phyloP scores from a whole-genome alignment of 2,329 filamentous ascomycete genomes.

The Calonectria hongkongensis region DNA sequence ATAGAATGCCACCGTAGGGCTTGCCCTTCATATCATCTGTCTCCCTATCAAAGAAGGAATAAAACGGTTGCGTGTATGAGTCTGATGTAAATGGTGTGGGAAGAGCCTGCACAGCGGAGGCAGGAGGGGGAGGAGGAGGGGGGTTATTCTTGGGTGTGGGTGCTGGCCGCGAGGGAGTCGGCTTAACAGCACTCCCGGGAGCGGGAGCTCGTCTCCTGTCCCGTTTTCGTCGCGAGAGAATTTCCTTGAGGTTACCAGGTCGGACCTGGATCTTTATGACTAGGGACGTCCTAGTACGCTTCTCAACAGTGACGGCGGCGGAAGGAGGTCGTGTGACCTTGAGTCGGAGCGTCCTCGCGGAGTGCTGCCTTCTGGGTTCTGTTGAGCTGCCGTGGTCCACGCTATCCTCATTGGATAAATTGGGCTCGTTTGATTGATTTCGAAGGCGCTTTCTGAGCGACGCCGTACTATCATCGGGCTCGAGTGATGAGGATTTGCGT shows the following conservation, averaged over 20 bases:
- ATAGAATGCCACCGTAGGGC: conserved; percentile 95
- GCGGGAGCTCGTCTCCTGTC: conserved; percentile 55
- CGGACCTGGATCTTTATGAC: conserved; percentile 61
- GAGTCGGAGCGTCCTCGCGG: conserved; percentile 76
- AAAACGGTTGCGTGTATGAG: conserved; percentile 85
- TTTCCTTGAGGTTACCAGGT: conserved; percentile 62
- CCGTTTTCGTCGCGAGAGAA: conserved; percentile 59
- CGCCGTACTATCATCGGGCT: conserved; percentile 73
- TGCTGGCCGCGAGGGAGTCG: conserved; percentile 52
- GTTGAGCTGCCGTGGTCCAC: conserved; percentile 53
- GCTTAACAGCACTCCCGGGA: conserved; percentile 45
- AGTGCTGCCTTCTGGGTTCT: conserved; percentile 56
- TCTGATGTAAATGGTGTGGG: conserved; percentile 75
- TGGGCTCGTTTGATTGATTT: conserved; percentile 66
- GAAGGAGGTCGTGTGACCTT: conserved; percentile 65
- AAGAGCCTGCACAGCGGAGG: conserved; percentile 57
- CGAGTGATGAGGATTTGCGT: conserved; percentile 85
- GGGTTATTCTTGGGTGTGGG: conserved; percentile 49
- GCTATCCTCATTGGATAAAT: conserved; percentile 60
- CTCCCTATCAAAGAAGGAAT: conserved; percentile 92
- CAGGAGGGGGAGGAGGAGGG: conserved; percentile 46
- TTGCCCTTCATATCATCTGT: conserved; percentile 92
- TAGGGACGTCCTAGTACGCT: conserved; percentile 59
- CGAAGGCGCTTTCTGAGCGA: conserved; percentile 73
- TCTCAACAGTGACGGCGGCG: conserved; percentile 67